Evolutionary conservation across 2,329 filamentous ascomycete species (phyloP).

Genomic region (Botrytis fragariae): DNA sequence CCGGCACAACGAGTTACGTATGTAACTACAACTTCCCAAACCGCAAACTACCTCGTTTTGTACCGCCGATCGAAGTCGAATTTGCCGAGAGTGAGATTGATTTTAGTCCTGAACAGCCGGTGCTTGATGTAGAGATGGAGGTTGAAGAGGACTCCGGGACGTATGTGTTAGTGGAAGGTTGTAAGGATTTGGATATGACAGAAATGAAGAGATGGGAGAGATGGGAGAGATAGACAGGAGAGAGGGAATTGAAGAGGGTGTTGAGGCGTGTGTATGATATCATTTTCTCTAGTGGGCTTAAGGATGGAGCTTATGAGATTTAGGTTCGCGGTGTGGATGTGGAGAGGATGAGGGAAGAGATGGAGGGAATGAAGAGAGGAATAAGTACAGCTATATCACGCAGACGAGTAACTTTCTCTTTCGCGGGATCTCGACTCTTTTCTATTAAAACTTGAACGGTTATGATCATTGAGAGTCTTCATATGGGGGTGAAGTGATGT

Average conservation of each 20-base stretch:
- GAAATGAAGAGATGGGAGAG: no score
- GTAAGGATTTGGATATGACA: neutral
- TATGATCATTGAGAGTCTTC: no score
- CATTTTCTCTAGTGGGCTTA: neutral
- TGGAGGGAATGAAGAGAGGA: neutral
- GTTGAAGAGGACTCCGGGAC: neutral
- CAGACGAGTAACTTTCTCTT: no score
- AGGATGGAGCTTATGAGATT: neutral
- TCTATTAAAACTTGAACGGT: no score
- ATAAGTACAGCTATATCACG: no score
- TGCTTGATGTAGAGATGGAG: neutral
- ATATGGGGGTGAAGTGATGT: neutral
- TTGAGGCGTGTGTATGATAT: neutral
- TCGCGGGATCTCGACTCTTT: no score
- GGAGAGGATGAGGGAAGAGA: no score
- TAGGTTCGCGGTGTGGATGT: neutral
- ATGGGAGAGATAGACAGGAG: accelerated
- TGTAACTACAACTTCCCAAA: neutral
- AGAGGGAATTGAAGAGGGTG: accelerated
- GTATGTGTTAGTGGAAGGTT: neutral
- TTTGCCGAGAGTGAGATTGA: neutral
- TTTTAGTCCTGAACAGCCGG: neutral
- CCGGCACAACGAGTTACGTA: neutral
- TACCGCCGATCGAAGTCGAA: neutral
- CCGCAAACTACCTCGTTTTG: neutral